A percentile compares a stretch with the other conserved stretches of the same genome.
Conservation (phyloP, 1,284 basidiomycete species). For the Phylloporus gajari region DNA sequence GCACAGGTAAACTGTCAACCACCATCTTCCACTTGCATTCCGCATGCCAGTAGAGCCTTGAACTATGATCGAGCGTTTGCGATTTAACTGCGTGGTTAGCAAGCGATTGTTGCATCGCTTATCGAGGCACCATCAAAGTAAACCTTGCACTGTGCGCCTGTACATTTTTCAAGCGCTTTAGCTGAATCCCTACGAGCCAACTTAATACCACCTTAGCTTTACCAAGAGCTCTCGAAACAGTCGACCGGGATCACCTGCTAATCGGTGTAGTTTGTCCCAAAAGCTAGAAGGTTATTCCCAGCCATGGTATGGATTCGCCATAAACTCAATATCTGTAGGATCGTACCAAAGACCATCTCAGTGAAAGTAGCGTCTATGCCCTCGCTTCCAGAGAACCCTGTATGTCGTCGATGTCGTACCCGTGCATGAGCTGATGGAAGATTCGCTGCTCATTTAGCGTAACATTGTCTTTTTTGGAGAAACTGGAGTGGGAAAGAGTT, state of each 20-base stretch:
- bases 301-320: not conserved
- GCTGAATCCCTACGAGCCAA: conserved; percentile 4
- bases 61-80: not conserved
- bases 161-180: conserved; percentile 15
- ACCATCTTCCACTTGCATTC: too few relatives aligned
- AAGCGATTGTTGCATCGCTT: too few relatives aligned
- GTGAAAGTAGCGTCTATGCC: conserved; percentile 6
- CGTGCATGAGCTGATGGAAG: conserved; percentile 8
- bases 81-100: too few relatives aligned
- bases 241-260: not conserved
- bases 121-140: not conserved
- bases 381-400: conserved; percentile 5
- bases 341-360: not conserved
- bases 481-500: conserved; percentile 43
- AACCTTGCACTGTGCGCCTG: conserved; percentile 12
- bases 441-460: conserved; percentile 7
- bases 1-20: too few relatives aligned
- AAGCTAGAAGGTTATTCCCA: not conserved
- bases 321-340: not conserved
- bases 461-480: conserved; percentile 43
- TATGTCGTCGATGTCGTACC: conserved; percentile 4
- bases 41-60: too few relatives aligned
- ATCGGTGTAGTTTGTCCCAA: conserved; percentile 1
- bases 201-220: not conserved
- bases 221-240: not conserved